Evolutionary conservation across 345 rosid genomes (phyloP).

Genomic region (Eucalyptus paniculata): DNA sequence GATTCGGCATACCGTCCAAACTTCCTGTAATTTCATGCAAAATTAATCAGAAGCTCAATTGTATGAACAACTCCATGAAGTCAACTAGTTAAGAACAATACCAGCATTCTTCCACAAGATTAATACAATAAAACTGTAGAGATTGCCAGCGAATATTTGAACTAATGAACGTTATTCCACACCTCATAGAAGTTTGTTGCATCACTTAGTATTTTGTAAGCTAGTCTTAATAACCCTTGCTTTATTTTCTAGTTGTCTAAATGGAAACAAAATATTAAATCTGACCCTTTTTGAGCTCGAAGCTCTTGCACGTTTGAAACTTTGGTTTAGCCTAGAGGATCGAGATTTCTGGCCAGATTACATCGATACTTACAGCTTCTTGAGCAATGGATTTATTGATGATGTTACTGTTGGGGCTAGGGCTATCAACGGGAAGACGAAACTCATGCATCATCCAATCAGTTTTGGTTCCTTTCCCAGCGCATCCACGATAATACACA

Average conservation of each 20-base stretch:
- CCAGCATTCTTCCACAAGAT: background rate
- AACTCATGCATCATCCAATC: conserved; percentile 99
- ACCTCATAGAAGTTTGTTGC: background rate
- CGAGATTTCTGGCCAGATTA: background rate
- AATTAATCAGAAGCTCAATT: background rate
- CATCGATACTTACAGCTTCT: conserved; percentile 52
- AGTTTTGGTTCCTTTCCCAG: conserved; percentile 92
- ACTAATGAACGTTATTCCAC: background rate
- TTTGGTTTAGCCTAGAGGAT: background rate
- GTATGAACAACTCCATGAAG: no score
- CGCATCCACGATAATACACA: conserved; percentile 80
- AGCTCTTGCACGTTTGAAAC: background rate
- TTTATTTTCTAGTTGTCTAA: background rate
- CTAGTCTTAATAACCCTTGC: background rate
- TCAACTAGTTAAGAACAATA: background rate
- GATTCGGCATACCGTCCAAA: conserved; percentile 78
- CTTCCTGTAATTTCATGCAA: conserved; percentile 36
- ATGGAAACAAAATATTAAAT: background rate
- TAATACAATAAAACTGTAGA: background rate
- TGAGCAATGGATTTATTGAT: conserved; percentile 2
- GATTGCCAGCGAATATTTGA: background rate
- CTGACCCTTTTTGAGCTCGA: background rate
- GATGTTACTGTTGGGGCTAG: background rate
- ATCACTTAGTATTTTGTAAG: background rate
- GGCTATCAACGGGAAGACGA: conserved; percentile 43